These are phyloP conservation scores for Leishmania martiniquensis DNA, from an alignment of 208 protist species.

Conservation along the genomic window DNA sequence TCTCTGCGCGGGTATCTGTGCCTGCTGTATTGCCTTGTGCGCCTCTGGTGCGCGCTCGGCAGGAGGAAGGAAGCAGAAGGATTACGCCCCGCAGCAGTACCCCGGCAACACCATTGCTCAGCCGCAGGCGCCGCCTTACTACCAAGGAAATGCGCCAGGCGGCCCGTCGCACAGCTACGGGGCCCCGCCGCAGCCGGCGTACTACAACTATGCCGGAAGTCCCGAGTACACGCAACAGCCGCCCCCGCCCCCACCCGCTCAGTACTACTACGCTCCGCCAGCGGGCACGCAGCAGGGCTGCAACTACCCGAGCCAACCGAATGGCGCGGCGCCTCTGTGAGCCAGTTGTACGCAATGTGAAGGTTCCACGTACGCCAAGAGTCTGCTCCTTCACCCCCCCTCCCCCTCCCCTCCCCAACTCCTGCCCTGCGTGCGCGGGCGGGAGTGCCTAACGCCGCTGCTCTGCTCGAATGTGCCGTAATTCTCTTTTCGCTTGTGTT, in stretches of 20 bases:
- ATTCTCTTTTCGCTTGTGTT: background rate
- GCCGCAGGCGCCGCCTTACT: background rate
- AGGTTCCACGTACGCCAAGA: background rate
- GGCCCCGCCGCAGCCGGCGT: slow-evolving; percentile 28
- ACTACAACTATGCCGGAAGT: slow-evolving; percentile 34
- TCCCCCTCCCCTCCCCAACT: too few relatives aligned
- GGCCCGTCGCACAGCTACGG: slow-evolving; percentile 18
- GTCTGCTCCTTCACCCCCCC: too few relatives aligned
- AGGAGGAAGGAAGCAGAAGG: background rate
- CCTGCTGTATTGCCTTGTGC: slow-evolving; percentile 21
- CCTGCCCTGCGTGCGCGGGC: background rate
- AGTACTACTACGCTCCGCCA: slow-evolving; percentile 10
- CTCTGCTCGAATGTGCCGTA: background rate
- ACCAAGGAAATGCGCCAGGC: background rate
- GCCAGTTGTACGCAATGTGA: background rate
- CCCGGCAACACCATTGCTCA: background rate
- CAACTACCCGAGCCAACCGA: background rate
- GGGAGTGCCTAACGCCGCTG: background rate
- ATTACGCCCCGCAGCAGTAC: slow-evolving; percentile 13
- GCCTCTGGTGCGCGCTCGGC: slow-evolving; percentile 1
- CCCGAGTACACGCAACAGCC: slow-evolving; percentile 8
- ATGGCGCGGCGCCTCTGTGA: slow-evolving; percentile 4
- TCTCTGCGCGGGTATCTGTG: slow-evolving; percentile 15
- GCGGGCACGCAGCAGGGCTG: background rate
- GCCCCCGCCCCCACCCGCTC: background rate